phyloP scores from a whole-genome alignment of 2,329 filamentous ascomycete species.

The Sporothrix brasiliensis region DNA sequence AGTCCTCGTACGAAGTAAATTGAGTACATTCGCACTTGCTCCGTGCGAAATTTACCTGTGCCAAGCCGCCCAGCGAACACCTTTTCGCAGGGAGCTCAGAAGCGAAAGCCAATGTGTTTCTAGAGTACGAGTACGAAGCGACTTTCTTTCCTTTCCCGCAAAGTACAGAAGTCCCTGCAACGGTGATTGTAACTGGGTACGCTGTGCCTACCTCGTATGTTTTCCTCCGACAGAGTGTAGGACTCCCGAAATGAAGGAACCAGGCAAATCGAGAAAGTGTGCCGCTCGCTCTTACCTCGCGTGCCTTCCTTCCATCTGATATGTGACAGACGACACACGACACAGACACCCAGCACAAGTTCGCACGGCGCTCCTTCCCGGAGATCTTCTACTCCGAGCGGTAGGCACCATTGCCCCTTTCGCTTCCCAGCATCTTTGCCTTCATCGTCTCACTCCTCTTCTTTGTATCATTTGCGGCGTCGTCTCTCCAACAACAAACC shows the following conservation, averaged over 20 bases:
- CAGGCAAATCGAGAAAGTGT: neutral
- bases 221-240: neutral
- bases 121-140: too few species aligned
- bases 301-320: conserved; percentile 19
- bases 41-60: neutral
- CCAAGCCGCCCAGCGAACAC: neutral
- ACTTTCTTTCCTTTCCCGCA: too few species aligned
- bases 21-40: neutral
- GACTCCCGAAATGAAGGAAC: conserved; percentile 17
- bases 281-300: conserved; percentile 13
- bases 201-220: neutral
- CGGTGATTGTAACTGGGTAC: neutral
- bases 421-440: neutral
- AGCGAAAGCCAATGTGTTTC: too few species aligned
- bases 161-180: too few species aligned
- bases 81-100: too few species aligned
- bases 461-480: neutral
- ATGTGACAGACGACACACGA: conserved; percentile 18
- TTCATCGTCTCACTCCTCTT: neutral
- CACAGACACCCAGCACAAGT: neutral
- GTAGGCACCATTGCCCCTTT: conserved; percentile 7
- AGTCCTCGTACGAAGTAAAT: neutral
- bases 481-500: neutral
- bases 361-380: conserved; percentile 1
- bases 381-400: neutral